phyloP scores from a whole-genome alignment of 106 monocot genomes.

The Allium cepa region DNA sequence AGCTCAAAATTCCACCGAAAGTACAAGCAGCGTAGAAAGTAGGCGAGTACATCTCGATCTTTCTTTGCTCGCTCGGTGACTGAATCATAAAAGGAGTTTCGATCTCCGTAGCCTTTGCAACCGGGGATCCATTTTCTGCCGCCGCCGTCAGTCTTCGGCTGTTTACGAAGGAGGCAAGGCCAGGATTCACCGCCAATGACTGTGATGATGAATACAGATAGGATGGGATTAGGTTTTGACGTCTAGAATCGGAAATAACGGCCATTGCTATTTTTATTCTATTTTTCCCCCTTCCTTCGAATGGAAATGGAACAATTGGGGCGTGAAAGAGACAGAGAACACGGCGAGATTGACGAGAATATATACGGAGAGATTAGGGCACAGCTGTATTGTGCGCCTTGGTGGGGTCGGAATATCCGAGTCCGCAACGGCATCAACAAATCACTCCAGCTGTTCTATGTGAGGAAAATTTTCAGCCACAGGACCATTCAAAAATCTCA shows the following conservation, averaged over 20 bases:
- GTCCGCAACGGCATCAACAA: too few species aligned
- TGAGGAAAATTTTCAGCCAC: too few species aligned
- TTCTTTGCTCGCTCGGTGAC: slow-evolving; percentile 11
- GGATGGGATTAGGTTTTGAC: slow-evolving; percentile 7
- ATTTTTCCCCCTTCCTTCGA: too few species aligned
- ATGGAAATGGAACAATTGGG: too few species aligned
- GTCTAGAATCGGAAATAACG: slow-evolving; percentile 7
- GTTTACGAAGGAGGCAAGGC: not conserved
- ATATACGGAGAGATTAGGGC: too few species aligned
- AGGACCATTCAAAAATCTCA: too few species aligned
- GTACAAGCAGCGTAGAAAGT: slow-evolving; percentile 57
- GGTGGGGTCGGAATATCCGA: too few species aligned
- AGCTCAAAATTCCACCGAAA: slow-evolving; percentile 37
- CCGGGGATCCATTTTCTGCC: not conserved
- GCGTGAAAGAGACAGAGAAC: too few species aligned
- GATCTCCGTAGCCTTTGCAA: not conserved
- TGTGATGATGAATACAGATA: not conserved
- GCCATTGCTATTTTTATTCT: not conserved
- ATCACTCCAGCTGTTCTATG: too few species aligned
- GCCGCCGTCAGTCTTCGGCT: not conserved
- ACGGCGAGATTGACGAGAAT: too few species aligned
- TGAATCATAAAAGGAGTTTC: slow-evolving; percentile 1
- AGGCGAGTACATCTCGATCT: slow-evolving; percentile 62
- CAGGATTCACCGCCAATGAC: not conserved
- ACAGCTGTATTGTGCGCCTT: too few species aligned